Percentiles rank a stretch among this genome's conserved stretches.
Conservation (phyloP, 331 rosid species). For the Saraca asoca region DNA sequence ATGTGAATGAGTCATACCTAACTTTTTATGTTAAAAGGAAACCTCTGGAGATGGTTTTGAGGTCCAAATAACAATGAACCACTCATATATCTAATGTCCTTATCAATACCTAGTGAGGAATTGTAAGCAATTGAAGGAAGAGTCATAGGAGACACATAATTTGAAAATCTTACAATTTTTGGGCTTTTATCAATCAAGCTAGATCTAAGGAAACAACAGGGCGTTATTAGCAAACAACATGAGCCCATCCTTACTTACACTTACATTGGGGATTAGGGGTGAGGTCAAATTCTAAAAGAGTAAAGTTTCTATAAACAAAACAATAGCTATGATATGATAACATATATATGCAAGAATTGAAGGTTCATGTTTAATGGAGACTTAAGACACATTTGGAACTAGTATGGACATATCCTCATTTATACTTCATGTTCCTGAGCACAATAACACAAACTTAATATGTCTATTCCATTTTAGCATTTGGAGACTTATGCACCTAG, state of each 20-base stretch:
- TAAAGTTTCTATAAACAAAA: too few species aligned
- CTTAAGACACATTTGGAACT: too few species aligned
- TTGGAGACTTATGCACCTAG: too few species aligned
- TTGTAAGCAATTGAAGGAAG: slow-evolving; percentile 94
- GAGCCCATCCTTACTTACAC: slow-evolving; percentile 55
- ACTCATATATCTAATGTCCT: slow-evolving; percentile 52
- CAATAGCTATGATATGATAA: too few species aligned
- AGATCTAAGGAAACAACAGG: slow-evolving; percentile 48
- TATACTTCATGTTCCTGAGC: too few species aligned
- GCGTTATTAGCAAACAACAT: slow-evolving; percentile 42
- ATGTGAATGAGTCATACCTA: slow-evolving; percentile 57
- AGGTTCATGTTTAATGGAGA: too few species aligned
- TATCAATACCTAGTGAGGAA: slow-evolving; percentile 90
- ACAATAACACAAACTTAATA: too few species aligned
- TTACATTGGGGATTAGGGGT: slow-evolving; percentile 72
- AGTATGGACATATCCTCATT: too few species aligned
- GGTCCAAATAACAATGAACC: slow-evolving; percentile 52
- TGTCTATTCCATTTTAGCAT: too few species aligned
- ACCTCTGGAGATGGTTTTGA: slow-evolving; percentile 51
- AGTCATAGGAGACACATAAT: slow-evolving; percentile 88
- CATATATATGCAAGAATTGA: too few species aligned
- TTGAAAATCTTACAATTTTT: slow-evolving; percentile 52
- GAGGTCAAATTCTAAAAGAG: too few species aligned
- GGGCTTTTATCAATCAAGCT: slow-evolving; percentile 74
- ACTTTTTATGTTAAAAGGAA: slow-evolving; percentile 60